Base-by-base conservation (phyloP, 495 filamentous ascomycete species). In the Daldinia childiae region DNA sequence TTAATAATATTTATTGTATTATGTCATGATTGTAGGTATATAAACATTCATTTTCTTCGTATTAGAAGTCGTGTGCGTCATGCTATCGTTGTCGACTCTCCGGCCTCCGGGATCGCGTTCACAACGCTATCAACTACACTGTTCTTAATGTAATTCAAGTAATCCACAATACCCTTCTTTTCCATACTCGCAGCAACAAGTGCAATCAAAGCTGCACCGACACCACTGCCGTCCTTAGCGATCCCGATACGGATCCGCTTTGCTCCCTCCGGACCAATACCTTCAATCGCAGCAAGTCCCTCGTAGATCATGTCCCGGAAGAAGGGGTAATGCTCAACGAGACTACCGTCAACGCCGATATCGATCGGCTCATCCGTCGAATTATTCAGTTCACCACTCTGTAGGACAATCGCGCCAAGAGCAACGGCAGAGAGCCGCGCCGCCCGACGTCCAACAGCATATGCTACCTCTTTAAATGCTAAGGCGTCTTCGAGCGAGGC, bases 161-260 rank as follows among this genome's bases (percentile, higher is more conserved):
- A 68, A 29, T 79, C 73, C 1, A 48, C 43, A 24, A 71, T 54
- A 21, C 52, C 58, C 55, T 72, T 76, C 76, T 81, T 81, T 76
- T 86, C 84, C 83, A 85, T 86, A 38, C 77, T 77, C 15, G 82
- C 83, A 1, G 86, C 85, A 1, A 95, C 90, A 14, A 97, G 84
- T 34, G 94, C 94, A 79, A 97, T 97, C 73, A 98, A 79, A 55
- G 94, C 94, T 8, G 94, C 94, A 29, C 94, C 94, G 54, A 98
- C 94, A 59, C 94, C 94, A 64, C 88, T 91, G 54, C 94, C 94
- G 81, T 98, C 94, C 86, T 95, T 95, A 59, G 94, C 94, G 79
- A 97, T 93, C 12, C 93, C 94, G 73, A 98, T 97, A 45, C 92
- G 85, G 67, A 98, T 87, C 78, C 88, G 90, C 79, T 90, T 89